These are phyloP conservation scores for Epichloe sp. DNA, from an alignment of 2,329 filamentous ascomycete genomes.

Conservation along the genomic window DNA sequence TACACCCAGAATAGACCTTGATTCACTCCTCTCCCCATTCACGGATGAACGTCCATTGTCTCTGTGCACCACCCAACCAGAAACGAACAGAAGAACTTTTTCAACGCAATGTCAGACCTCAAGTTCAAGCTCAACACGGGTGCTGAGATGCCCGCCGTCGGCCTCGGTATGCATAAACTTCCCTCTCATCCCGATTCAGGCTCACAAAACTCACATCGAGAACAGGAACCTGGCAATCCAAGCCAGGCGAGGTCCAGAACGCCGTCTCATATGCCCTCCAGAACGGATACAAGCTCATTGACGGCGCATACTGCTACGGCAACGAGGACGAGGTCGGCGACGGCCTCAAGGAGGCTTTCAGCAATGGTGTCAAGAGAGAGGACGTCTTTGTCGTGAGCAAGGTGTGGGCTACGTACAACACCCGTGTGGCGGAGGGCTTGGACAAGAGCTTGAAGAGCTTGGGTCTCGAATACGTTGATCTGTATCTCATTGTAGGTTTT, in stretches of 20 bases:
- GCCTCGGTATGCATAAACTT: slow-evolving; percentile 36
- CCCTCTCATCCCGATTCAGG: neutral
- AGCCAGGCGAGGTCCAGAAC: slow-evolving; percentile 41
- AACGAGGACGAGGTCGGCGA: slow-evolving; percentile 76
- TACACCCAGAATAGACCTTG: too few species aligned
- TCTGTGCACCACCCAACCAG: neutral
- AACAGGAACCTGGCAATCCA: slow-evolving; percentile 52
- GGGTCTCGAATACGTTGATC: slow-evolving; percentile 68
- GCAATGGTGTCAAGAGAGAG: slow-evolving; percentile 56
- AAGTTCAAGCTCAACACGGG: slow-evolving; percentile 54
- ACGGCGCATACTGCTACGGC: slow-evolving; percentile 63
- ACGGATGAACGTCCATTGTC: too few species aligned
- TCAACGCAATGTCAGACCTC: slow-evolving; percentile 1
- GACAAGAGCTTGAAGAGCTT: slow-evolving; percentile 61
- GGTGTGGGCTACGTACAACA: slow-evolving; percentile 72
- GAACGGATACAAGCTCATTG: slow-evolving; percentile 46
- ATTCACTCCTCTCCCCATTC: too few species aligned
- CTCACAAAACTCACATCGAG: neutral
- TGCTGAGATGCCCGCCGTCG: slow-evolving; percentile 48
- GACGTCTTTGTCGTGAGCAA: slow-evolving; percentile 79
- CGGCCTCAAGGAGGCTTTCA: slow-evolving; percentile 61
- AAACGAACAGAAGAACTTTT: neutral
- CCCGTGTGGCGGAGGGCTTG: slow-evolving; percentile 53
- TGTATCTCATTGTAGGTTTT: slow-evolving; percentile 54
- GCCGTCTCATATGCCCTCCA: slow-evolving; percentile 48